These are phyloP conservation scores for Plasmodium chabaudi DNA, from an alignment of 169 alveolate species.

Conservation along the genomic window DNA sequence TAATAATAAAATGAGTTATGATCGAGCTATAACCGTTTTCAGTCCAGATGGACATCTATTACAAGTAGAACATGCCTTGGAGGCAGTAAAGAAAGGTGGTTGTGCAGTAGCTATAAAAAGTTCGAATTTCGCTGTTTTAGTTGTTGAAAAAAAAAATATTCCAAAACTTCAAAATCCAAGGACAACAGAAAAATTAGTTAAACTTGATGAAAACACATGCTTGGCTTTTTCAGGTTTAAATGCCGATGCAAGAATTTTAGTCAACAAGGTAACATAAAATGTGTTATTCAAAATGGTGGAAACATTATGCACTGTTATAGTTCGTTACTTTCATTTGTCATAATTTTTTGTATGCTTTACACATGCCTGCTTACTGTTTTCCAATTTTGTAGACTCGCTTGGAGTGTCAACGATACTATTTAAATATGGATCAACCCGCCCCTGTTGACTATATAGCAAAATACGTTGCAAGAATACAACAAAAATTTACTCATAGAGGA, in stretches of 20 bases:
- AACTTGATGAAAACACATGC: slow-evolving; percentile 95
- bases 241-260: slow-evolving; percentile 99
- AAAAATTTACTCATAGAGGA: slow-evolving; percentile 96
- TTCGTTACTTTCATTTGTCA: not conserved
- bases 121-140: slow-evolving; percentile 95
- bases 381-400: slow-evolving; percentile 89
- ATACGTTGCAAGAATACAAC: slow-evolving; percentile 95
- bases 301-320: too few relatives aligned
- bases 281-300: too few relatives aligned
- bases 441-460: slow-evolving; percentile 96
- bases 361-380: not conserved
- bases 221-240: slow-evolving; percentile 98
- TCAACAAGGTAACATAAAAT: slow-evolving; percentile 87
- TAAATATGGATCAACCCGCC: slow-evolving; percentile 96
- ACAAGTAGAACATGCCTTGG: slow-evolving; percentile 99
- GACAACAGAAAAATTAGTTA: slow-evolving; percentile 91
- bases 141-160: slow-evolving; percentile 97
- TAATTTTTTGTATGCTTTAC: not conserved
- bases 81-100: slow-evolving; percentile 97
- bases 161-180: slow-evolving; percentile 96
- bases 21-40: slow-evolving; percentile 99
- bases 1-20: slow-evolving; percentile 91
- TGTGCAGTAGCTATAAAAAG: slow-evolving; percentile 98
- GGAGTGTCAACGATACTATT: slow-evolving; percentile 97
- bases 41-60: slow-evolving; percentile 99